Evolutionary conservation across 2,329 filamentous ascomycete genomes (phyloP).

Genomic region (Beauveria medogensis): DNA sequence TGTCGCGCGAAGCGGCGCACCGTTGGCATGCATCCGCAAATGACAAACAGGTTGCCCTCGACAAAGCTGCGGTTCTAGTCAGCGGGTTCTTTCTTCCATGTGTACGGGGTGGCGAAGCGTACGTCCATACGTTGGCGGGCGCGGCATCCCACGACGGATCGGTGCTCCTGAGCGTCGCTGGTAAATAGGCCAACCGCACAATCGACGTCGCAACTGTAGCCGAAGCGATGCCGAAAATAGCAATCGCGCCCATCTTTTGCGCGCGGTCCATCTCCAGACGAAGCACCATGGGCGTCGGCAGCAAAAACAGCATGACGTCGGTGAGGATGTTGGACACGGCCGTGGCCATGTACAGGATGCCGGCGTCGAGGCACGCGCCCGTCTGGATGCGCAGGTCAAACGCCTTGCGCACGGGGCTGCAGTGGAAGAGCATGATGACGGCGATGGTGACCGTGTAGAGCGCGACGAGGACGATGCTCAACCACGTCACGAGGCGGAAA

Average conservation of each 20-base stretch:
- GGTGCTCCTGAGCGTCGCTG: slow-evolving; percentile 16
- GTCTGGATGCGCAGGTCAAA: slow-evolving; percentile 15
- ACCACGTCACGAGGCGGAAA: slow-evolving; percentile 23
- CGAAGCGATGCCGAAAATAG: slow-evolving; percentile 36
- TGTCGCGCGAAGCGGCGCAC: slow-evolving; percentile 17
- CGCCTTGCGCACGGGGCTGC: slow-evolving; percentile 17
- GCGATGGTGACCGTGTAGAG: slow-evolving; percentile 22
- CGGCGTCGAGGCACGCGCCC: slow-evolving; percentile 33
- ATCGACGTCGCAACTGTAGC: slow-evolving; percentile 25
- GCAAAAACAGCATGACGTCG: slow-evolving; percentile 31
- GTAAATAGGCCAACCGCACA: slow-evolving; percentile 20
- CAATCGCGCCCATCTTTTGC: slow-evolving; percentile 35
- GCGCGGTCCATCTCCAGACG: slow-evolving; percentile 33
- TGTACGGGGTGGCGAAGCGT: slow-evolving; percentile 14
- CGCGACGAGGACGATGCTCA: slow-evolving; percentile 22
- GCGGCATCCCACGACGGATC: slow-evolving; percentile 24
- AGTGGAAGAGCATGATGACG: slow-evolving; percentile 18
- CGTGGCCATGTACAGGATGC: slow-evolving; percentile 39
- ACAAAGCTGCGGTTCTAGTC: slow-evolving; percentile 20
- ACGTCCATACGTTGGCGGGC: slow-evolving; percentile 22
- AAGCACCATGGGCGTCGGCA: slow-evolving; percentile 38
- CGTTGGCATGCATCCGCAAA: slow-evolving; percentile 32
- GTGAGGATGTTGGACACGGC: slow-evolving; percentile 23
- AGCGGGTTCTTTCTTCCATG: not conserved
- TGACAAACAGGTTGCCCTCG: slow-evolving; percentile 31